A percentile compares a stretch with the other conserved stretches of the same genome.
These are phyloP conservation scores for Dendrobium chrysotoxum DNA, from an alignment of 106 monocot genomes.

Conservation along the genomic window DNA sequence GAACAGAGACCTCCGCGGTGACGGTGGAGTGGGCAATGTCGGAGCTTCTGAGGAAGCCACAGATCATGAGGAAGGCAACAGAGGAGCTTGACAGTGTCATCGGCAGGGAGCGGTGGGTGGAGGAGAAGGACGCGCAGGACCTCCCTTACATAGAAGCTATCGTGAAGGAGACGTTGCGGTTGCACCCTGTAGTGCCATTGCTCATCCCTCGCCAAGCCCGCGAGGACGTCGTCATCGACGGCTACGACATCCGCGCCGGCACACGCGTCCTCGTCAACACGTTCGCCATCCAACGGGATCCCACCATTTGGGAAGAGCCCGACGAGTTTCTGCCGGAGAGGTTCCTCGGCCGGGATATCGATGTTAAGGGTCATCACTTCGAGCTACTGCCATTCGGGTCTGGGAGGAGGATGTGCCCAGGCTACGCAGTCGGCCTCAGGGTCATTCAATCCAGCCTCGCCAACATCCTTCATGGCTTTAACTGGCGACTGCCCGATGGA, in stretches of 20 bases:
- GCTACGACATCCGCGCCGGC: conserved; percentile 3
- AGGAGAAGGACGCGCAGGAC: conserved; percentile 33
- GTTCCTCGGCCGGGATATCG: conserved; percentile 37
- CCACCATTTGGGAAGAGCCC: too few relatives aligned
- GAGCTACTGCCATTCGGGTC: conserved; percentile 49
- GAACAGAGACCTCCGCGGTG: conserved; percentile 51
- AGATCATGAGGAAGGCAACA: conserved; percentile 31
- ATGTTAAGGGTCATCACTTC: conserved; percentile 47
- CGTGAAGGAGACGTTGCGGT: conserved; percentile 52
- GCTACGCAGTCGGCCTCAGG: conserved; percentile 32
- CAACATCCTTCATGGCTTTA: conserved; percentile 33
- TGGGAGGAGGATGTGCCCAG: conserved; percentile 38
- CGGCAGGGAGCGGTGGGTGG: conserved; percentile 42
- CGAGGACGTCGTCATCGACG: conserved; percentile 27
- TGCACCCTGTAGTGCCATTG: conserved; percentile 60
- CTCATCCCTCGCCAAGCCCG: conserved; percentile 39
- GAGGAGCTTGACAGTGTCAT: conserved; percentile 60
- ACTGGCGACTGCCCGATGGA: conserved; percentile 36
- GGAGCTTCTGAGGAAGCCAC: conserved; percentile 43
- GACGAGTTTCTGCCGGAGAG: background rate
- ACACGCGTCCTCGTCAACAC: background rate
- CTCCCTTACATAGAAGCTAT: conserved; percentile 57
- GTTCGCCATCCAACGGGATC: background rate
- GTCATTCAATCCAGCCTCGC: conserved; percentile 27
- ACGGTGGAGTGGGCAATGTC: conserved; percentile 70